Evolutionary conservation across 352 stramenopile genomes (phyloP).

Genomic region (Discostella stelligera): DNA sequence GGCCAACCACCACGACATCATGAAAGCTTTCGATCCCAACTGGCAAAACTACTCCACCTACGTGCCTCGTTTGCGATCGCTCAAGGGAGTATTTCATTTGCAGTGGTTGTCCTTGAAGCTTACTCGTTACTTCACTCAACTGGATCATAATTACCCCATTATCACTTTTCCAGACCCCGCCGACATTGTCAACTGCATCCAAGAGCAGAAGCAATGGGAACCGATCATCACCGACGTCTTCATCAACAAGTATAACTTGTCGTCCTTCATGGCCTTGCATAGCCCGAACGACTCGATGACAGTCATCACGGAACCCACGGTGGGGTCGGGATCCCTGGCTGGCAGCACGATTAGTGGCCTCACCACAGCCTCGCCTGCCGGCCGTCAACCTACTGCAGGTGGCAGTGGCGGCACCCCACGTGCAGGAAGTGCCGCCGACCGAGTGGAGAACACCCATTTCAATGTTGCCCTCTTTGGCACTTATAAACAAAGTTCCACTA

Average conservation of each 20-base stretch:
- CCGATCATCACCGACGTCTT: not conserved
- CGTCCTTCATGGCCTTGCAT: not conserved
- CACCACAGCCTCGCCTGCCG: not conserved
- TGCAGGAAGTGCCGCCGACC: too few species aligned
- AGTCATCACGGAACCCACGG: not conserved
- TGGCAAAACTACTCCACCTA: not conserved
- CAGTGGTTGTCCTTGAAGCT: constrained; percentile 1
- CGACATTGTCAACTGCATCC: not conserved
- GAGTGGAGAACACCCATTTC: not conserved
- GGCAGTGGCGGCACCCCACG: not conserved
- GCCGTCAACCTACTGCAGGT: not conserved
- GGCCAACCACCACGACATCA: not conserved
- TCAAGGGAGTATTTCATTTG: not conserved
- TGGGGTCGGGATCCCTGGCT: not conserved
- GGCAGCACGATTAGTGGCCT: not conserved
- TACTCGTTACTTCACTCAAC: not conserved
- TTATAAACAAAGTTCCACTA: not conserved
- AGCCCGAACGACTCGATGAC: too few species aligned
- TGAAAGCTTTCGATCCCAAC: not conserved
- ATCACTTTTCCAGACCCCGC: not conserved
- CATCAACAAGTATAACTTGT: not conserved
- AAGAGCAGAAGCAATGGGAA: not conserved
- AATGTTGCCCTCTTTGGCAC: not conserved
- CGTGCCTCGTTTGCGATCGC: not conserved
- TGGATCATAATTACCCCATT: not conserved